Conservation (phyloP, 441 rosid species). For the Erodium moschatum region DNA sequence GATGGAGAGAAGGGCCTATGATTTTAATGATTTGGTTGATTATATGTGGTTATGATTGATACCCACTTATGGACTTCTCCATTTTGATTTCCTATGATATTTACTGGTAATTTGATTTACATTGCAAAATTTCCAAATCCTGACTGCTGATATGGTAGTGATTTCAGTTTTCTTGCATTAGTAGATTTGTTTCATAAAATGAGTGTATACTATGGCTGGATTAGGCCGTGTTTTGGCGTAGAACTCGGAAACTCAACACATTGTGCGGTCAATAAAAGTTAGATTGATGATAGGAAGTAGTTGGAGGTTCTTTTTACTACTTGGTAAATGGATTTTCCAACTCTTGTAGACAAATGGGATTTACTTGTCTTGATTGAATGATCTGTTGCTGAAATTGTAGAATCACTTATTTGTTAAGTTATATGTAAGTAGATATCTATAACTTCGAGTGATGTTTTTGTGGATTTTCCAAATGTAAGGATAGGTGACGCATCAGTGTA, state of each 20-base stretch:
- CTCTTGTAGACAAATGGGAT: background rate
- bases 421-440: background rate
- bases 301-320: background rate
- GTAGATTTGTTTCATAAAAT: background rate
- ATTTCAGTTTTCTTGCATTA: background rate
- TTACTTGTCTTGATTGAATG: constrained; percentile 1
- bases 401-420: background rate
- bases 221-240: background rate
- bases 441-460: background rate
- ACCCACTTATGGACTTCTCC: background rate
- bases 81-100: background rate
- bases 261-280: background rate
- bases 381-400: background rate
- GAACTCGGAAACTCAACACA: background rate
- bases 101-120: background rate
- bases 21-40: background rate
- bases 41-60: constrained; percentile 2
- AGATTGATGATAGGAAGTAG: background rate
- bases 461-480: background rate
- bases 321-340: background rate
- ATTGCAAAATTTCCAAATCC: background rate
- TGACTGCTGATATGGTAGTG: background rate
- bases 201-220: background rate
- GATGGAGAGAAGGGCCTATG: background rate
- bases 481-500: background rate